These are phyloP conservation scores for Boletus insuetus DNA, from an alignment of 768 basidiomycete species.

Conservation along the genomic window DNA sequence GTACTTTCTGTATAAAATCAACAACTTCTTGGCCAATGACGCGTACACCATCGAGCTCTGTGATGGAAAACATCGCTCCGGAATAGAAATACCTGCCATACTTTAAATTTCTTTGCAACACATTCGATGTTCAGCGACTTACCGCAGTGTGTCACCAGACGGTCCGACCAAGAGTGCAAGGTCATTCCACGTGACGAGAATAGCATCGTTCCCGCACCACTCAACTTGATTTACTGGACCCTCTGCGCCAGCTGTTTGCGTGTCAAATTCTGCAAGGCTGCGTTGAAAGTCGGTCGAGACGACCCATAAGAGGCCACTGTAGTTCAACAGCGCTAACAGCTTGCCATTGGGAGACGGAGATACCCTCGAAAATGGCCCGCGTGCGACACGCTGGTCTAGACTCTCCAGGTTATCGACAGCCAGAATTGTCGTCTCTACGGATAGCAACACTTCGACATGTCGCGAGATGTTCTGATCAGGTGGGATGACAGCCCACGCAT, in stretches of 20 bases:
- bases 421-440: conserved; percentile 75
- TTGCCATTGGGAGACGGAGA: conserved; percentile 94
- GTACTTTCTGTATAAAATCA: conserved; percentile 93
- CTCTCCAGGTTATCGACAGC: conserved; percentile 87
- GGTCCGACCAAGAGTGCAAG: conserved; percentile 88
- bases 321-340: conserved; percentile 80
- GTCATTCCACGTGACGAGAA: conserved; percentile 80
- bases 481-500: conserved; percentile 85
- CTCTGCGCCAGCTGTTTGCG: conserved; percentile 52
- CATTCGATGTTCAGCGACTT: conserved; percentile 28
- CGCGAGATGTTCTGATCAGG: conserved; percentile 87
- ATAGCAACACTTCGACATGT: conserved; percentile 86
- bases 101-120: conserved; percentile 8
- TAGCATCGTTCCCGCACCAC: conserved; percentile 97
- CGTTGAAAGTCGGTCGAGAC: conserved; percentile 94
- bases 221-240: conserved; percentile 69
- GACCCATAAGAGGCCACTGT: conserved; percentile 76
- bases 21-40: conserved; percentile 74
- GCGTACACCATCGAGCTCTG: conserved; percentile 89
- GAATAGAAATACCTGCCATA: conserved; percentile 71
- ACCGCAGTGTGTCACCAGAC: conserved; percentile 84
- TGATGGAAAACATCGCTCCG: conserved; percentile 72
- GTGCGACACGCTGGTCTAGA: conserved; percentile 82
- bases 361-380: conserved; percentile 87
- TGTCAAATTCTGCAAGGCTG: conserved; percentile 84